These are phyloP conservation scores for Darksidea phi DNA, from an alignment of 495 filamentous ascomycete genomes.

Conservation along the genomic window DNA sequence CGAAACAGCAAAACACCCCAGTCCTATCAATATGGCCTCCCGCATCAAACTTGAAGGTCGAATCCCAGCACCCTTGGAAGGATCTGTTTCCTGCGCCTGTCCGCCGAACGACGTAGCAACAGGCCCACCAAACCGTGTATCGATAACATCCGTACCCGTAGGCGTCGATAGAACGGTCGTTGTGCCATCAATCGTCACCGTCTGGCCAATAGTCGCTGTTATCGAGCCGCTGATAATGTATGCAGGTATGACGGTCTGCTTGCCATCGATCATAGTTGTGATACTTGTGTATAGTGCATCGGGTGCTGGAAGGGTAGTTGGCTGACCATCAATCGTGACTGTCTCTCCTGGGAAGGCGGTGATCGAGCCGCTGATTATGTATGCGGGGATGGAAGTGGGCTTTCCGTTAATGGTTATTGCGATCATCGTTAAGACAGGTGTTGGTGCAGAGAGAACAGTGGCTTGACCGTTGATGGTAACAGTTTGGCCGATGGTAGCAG, in stretches of 20 bases:
- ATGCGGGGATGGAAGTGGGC: background rate
- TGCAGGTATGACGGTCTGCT: conserved; percentile 2
- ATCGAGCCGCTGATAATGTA: conserved; percentile 15
- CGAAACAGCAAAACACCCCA: no score
- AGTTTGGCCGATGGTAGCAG: conserved; percentile 21
- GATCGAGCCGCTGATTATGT: background rate
- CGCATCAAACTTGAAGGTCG: no score
- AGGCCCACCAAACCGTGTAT: background rate
- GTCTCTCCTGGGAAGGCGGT: conserved; percentile 1
- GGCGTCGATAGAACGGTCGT: conserved; percentile 17
- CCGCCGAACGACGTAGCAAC: background rate
- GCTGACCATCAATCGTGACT: background rate
- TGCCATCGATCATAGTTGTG: conserved; percentile 12
- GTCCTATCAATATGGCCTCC: no score
- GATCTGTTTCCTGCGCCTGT: background rate
- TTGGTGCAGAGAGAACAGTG: conserved; percentile 1
- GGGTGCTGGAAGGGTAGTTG: conserved; percentile 10
- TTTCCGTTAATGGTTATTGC: conserved; percentile 9
- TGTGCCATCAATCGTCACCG: conserved; percentile 9
- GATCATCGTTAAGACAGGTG: background rate
- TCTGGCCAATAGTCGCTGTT: conserved; percentile 17
- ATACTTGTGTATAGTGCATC: conserved; percentile 14
- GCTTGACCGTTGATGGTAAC: conserved; percentile 7
- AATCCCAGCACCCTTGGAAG: no score
- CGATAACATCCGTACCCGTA: background rate